phyloP scores from a whole-genome alignment of 2,329 filamentous ascomycete species.

The Trichoderma atroviride region DNA sequence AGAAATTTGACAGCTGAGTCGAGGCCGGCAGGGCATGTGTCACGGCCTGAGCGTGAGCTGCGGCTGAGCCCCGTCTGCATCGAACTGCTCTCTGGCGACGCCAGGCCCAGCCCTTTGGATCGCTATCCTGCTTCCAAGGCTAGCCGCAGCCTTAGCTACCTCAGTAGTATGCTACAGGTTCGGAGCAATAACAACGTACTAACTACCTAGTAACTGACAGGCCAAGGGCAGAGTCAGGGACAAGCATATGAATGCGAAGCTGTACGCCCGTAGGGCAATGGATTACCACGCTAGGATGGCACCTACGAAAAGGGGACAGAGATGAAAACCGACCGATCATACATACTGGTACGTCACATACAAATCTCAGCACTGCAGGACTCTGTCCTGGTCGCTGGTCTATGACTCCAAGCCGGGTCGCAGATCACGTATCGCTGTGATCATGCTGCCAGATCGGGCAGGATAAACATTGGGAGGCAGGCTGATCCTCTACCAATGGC shows the following conservation, averaged over 20 bases:
- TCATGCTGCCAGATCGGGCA: constrained; percentile 15
- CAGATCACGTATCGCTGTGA: not conserved
- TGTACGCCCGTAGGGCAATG: not conserved
- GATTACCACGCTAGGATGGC: not conserved
- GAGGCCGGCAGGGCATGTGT: not conserved
- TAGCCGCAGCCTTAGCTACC: constrained; percentile 12
- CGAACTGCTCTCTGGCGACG: not conserved
- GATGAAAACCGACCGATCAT: not conserved
- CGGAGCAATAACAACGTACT: not conserved
- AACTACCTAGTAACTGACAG: constrained; percentile 2
- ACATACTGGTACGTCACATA: not conserved
- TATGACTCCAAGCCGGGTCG: not conserved
- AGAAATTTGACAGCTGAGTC: not conserved
- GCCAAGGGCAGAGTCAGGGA: constrained; percentile 17
- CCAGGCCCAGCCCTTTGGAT: constrained; percentile 19
- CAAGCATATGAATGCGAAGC: not conserved
- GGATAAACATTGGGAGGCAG: constrained; percentile 4
- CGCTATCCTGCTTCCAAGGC: not conserved
- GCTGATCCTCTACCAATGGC: not conserved
- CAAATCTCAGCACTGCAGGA: not conserved
- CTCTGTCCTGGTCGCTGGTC: not conserved
- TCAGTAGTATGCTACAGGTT: not conserved
- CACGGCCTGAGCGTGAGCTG: not conserved
- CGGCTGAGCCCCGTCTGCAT: constrained; percentile 7
- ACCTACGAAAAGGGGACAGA: not conserved